A percentile compares a stretch with the other conserved stretches of the same genome.
Conservation (phyloP, 768 basidiomycete species). For the Clavulina sp. region DNA sequence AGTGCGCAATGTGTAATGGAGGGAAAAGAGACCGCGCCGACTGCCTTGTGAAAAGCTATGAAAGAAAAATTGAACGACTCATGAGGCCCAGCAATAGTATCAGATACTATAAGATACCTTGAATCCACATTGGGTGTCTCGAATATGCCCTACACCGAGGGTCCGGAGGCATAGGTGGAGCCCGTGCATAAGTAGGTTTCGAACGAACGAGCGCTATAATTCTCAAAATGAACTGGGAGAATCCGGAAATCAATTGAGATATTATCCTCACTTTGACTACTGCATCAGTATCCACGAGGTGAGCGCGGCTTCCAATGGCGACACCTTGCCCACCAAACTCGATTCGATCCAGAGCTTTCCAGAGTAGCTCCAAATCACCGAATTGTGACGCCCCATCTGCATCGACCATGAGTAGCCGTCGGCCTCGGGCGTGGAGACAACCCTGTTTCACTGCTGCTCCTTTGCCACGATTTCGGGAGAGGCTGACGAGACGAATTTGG, state of each 20-base stretch:
- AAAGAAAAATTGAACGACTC: background rate
- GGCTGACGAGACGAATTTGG: constrained; percentile 60
- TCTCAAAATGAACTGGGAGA: background rate
- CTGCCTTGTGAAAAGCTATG: constrained; percentile 55
- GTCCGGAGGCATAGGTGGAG: constrained; percentile 78
- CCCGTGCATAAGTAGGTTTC: constrained; percentile 88
- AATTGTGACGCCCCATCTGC: constrained; percentile 89
- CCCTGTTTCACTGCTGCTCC: constrained; percentile 89
- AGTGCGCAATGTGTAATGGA: constrained; percentile 67
- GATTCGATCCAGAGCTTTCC: constrained; percentile 52
- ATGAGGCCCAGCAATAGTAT: background rate
- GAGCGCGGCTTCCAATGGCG: constrained; percentile 73
- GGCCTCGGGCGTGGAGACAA: constrained; percentile 64
- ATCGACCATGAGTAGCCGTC: constrained; percentile 75
- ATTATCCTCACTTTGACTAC: constrained; percentile 66
- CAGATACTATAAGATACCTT: constrained; percentile 34
- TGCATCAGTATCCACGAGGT: constrained; percentile 79
- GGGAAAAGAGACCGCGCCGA: constrained; percentile 77
- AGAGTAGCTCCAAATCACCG: constrained; percentile 62
- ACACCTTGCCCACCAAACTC: constrained; percentile 40
- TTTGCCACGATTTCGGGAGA: constrained; percentile 75
- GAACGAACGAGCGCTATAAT: constrained; percentile 60
- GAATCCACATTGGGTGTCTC: constrained; percentile 95
- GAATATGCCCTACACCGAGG: constrained; percentile 76
- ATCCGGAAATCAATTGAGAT: background rate